Evolutionary conservation across 345 rosid genomes (phyloP), one percentile per base, ranked within the genome.

Genomic region (Aurinia saxatilis): DNA sequence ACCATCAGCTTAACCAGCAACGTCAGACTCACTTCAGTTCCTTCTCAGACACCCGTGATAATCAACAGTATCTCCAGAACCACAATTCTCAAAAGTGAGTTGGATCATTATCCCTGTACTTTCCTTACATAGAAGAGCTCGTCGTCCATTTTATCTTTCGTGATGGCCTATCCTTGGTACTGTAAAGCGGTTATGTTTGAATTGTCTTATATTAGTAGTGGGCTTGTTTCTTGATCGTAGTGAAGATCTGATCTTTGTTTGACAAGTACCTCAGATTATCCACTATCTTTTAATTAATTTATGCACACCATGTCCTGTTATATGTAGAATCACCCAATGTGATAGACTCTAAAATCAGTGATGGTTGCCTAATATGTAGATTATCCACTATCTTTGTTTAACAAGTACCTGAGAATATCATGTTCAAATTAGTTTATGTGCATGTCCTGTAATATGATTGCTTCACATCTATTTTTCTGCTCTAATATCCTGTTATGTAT

Each of bases 1-100:
- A 93, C 68, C 95, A 87, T 65, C 99, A 93, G 72, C 95, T 93
- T 70, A 93, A 81, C 81, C 99, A 93, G 79, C 99, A 93, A 71
- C 78, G 97, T 21, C 96, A 86, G 73, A 86, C 79, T 72, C 91
- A 85, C 60, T 84, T 81, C 47, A 84, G 90, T 47, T 80, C 96
- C 48, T 85, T 87, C 31, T 75, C 97, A 53, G 97, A 85, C 67
- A 76, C 85, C 11, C 80, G 87, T 61, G 97, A 93, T 65, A 86
- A 58, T 21, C 82, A 74, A 71, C 97, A 82, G 71, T 88, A 82
- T 68, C 80, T 70, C 73, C 95, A 81, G 69, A 93, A 79, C 74
- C 91, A 81, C 56, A 82, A 76, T 68, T 40, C 88, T 71, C 96
- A 83, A 75, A 96, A 78, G 96, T 93, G 66, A 85, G 99, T 85